Evolutionary conservation across 139 green algal genomes (phyloP), one percentile per base, ranked within the genome.

Genomic region (Zygnema circumcarinatum): DNA sequence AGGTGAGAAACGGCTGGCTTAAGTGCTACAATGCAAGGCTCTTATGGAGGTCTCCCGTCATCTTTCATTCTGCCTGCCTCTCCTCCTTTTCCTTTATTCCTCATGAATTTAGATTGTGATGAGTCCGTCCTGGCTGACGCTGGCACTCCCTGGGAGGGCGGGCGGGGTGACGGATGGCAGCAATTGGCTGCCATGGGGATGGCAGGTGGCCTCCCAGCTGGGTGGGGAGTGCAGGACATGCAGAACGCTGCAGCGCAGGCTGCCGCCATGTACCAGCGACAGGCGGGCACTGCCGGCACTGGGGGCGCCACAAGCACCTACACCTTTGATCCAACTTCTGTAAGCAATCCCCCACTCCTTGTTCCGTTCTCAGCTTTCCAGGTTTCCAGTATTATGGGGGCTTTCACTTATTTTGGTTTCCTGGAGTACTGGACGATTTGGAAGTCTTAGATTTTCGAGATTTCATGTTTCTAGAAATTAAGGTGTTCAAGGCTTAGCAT

Each of bases 111-210:
- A 29, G 54, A n/a, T n/a, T n/a, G n/a, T n/a, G n/a, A n/a, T n/a
- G n/a, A n/a, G n/a, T n/a, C n/a, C n/a, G n/a, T n/a, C n/a, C n/a
- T n/a, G n/a, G n/a, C n/a, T n/a, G n/a, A n/a, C n/a, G n/a, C n/a
- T n/a, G n/a, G n/a, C n/a, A n/a, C n/a, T n/a, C n/a, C n/a, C n/a
- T n/a, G n/a, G n/a, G n/a, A n/a, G n/a, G n/a, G n/a, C n/a, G n/a
- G n/a, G n/a, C n/a, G n/a, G n/a, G 35, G 35, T 38, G 16, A 7
- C 16, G 69, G 35, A 41, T 16, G 16, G 69, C 69, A 78, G 36
- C 69, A 78, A 41, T 16, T 78, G 7, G 69, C 69, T 78, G 69
- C 69, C 69, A 52, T 78, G 35, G 69, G 69, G 7, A 78, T 78
- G 69, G 69, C 35, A 22, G 69, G 69, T 41, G 69, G 69, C 16